A percentile compares a stretch with the other conserved stretches of the same genome.
These are phyloP conservation scores for Epichloe amarillans DNA, from an alignment of 2,329 filamentous ascomycete species.

Conservation along the genomic window DNA sequence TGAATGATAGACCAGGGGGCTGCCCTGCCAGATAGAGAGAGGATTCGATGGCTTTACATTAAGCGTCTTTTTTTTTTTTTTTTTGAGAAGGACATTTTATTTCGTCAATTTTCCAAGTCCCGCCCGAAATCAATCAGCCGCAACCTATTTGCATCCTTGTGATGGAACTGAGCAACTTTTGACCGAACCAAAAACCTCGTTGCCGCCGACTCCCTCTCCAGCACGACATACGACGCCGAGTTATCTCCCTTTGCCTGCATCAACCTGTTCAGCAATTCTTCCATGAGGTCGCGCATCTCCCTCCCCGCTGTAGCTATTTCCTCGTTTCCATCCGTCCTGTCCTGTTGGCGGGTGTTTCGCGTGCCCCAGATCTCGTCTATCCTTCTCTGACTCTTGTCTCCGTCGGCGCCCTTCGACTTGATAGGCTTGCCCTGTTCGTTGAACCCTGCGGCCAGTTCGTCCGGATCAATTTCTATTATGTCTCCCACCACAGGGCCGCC, in stretches of 20 bases:
- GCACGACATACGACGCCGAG: slow-evolving; percentile 42
- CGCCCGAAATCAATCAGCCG: slow-evolving; percentile 51
- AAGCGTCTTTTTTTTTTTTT: no score
- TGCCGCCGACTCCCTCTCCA: slow-evolving; percentile 48
- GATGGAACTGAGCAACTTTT: slow-evolving; percentile 54
- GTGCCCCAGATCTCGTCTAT: slow-evolving; percentile 52
- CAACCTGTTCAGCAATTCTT: slow-evolving; percentile 46
- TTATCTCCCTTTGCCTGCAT: slow-evolving; percentile 40
- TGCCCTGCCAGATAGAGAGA: no score
- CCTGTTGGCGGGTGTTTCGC: slow-evolving; percentile 7
- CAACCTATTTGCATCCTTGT: slow-evolving; percentile 45
- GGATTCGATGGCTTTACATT: no score
- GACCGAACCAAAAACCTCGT: slow-evolving; percentile 51
- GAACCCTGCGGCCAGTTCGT: slow-evolving; percentile 47
- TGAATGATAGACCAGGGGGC: no score
- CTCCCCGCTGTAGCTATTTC: slow-evolving; percentile 36
- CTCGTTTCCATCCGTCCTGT: slow-evolving; percentile 21
- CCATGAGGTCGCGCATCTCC: slow-evolving; percentile 47
- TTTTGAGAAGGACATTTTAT: no score
- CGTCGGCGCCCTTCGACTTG: slow-evolving; percentile 27
- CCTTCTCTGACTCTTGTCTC: slow-evolving; percentile 42
- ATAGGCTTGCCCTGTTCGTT: slow-evolving; percentile 44
- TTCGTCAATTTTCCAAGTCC: slow-evolving; percentile 41
- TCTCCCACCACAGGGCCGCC: slow-evolving; percentile 74
- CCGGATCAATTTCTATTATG: slow-evolving; percentile 47